Conservation (phyloP, 176 grass and related monocot genomes). For the Eragrostis nindensis region DNA sequence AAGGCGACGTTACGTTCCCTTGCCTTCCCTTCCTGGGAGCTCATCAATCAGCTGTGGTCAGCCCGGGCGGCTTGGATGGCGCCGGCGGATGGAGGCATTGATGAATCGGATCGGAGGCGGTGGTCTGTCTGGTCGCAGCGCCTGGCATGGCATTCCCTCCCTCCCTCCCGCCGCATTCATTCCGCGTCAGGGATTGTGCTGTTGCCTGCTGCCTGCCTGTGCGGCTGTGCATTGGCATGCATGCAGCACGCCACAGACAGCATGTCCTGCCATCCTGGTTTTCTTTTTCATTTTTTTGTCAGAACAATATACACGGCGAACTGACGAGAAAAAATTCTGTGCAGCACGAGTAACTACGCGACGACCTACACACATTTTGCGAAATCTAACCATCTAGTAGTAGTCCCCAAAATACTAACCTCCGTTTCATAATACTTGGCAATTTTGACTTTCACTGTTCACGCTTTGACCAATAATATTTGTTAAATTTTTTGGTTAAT, state of each 20-base stretch:
- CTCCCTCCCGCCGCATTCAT: background rate
- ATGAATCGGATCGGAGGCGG: background rate
- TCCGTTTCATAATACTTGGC: too few relatives aligned
- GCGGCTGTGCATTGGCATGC: background rate
- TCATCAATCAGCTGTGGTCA: too few relatives aligned
- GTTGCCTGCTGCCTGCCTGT: background rate
- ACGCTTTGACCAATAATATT: too few relatives aligned
- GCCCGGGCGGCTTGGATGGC: background rate
- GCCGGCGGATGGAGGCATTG: constrained; percentile 1
- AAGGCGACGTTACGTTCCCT: constrained; percentile 26
- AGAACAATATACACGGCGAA: background rate
- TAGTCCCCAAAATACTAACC: too few relatives aligned
- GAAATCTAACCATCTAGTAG: too few relatives aligned
- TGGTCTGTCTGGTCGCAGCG: background rate
- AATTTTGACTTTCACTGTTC: too few relatives aligned
- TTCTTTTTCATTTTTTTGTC: background rate
- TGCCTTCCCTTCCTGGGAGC: too few relatives aligned
- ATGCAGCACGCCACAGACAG: background rate
- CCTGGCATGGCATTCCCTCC: background rate
- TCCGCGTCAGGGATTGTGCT: background rate
- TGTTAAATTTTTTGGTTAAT: too few relatives aligned
- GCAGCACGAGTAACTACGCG: background rate
- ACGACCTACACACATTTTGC: too few relatives aligned
- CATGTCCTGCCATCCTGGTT: too few relatives aligned
- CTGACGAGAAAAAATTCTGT: background rate